These are phyloP conservation scores for Naegleria gruberi DNA, from an alignment of 208 protist genomes.

Conservation along the genomic window DNA sequence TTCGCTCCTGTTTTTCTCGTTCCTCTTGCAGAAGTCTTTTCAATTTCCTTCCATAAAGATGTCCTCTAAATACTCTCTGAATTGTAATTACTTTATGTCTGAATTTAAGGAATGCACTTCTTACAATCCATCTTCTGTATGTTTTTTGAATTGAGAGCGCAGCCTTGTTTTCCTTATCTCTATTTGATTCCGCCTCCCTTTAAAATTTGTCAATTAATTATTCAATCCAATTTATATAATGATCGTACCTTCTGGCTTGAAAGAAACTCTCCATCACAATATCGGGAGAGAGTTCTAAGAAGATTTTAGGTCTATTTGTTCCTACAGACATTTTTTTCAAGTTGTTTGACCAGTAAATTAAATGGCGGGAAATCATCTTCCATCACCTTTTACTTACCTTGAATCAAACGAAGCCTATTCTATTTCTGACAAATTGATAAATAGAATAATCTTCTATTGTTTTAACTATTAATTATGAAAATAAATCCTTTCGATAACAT, in stretches of 20 bases:
- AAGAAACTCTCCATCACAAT: background rate
- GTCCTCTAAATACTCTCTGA: background rate
- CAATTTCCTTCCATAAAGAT: background rate
- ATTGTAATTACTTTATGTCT: background rate
- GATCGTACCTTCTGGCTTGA: background rate
- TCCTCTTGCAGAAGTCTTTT: background rate
- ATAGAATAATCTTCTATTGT: too few species aligned
- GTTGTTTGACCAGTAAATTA: background rate
- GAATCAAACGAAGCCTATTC: too few species aligned
- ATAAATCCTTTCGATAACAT: too few species aligned
- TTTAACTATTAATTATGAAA: too few species aligned
- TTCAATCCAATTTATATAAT: background rate
- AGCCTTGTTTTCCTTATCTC: constrained; percentile 10
- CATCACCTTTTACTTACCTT: too few species aligned
- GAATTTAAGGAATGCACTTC: background rate
- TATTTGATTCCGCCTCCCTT: background rate
- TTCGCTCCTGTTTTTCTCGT: background rate
- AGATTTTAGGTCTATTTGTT: too few species aligned
- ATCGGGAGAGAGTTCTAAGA: background rate
- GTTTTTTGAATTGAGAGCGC: background rate
- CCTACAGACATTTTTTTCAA: too few species aligned
- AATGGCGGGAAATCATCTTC: too few species aligned
- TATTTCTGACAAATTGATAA: too few species aligned
- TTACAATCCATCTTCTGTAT: background rate
- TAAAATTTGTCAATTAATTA: background rate